Percentiles rank a stretch among this genome's conserved stretches.
phyloP scores from a whole-genome alignment of 2,329 filamentous ascomycete species.

The Malbranchea cinnamomea region DNA sequence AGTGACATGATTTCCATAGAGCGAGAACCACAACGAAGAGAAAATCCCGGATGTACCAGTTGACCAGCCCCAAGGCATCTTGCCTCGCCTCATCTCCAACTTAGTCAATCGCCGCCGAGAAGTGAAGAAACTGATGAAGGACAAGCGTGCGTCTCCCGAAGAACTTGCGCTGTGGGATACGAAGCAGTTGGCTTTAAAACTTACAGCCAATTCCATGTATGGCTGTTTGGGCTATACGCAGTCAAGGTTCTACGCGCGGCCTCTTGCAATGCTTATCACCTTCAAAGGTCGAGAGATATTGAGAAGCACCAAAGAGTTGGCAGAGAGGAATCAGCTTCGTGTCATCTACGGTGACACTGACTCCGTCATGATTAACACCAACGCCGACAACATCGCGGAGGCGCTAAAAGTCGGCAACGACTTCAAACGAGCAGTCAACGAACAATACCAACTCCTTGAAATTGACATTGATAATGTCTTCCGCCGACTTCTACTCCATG shows the following conservation, averaged over 20 bases:
- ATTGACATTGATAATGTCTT: conserved; percentile 99
- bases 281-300: conserved; percentile 97
- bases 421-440: conserved; percentile 91
- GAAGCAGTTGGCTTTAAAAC: conserved; percentile 88
- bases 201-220: conserved; percentile 99
- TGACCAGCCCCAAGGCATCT: conserved; percentile 65
- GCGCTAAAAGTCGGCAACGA: conserved; percentile 84
- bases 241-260: conserved; percentile 92
- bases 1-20: conserved; percentile 13
- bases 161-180: conserved; percentile 93
- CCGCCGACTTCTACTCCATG: conserved; percentile 78
- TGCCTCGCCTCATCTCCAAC: conserved; percentile 81
- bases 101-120: conserved; percentile 77
- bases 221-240: conserved; percentile 94
- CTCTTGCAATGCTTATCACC: conserved; percentile 87
- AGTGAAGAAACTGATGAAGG: conserved; percentile 95
- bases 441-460: conserved; percentile 79
- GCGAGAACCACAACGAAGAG: conserved; percentile 62
- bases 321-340: conserved; percentile 76
- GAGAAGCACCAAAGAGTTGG: conserved; percentile 85
- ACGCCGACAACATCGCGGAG: conserved; percentile 82
- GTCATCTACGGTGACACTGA: conserved; percentile 99
- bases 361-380: conserved; percentile 99
- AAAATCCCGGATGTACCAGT: conserved; percentile 73
- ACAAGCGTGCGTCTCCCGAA: conserved; percentile 70